Evolutionary conservation across 495 filamentous ascomycete genomes (phyloP), one percentile per base, ranked within the genome.

Genomic region (Tetracladium setigerum): DNA sequence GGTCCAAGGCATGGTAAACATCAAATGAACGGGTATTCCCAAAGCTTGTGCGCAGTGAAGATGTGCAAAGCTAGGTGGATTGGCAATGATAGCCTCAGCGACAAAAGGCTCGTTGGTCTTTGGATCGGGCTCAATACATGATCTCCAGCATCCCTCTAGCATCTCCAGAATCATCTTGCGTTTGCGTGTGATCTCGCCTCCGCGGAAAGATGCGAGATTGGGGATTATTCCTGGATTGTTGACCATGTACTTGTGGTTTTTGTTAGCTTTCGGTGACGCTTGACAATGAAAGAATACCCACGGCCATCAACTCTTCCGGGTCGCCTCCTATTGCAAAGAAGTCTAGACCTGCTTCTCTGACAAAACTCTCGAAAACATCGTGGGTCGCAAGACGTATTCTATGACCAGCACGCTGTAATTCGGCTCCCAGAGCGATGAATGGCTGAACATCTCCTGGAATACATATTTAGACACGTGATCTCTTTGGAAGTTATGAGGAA

Each of bases 1-100:
- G 6, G 71, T 72, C 69, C 72, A 82, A 5, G 80, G 80, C 79
- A 82, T 83, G n/a, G 79, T 83, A 57, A 82, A 82, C 70, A 83
- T 78, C 52, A 84, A 61, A 53, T 83, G 80, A 7, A 83, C 55
- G 6, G 81, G 80, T 24, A 84, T 71, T 1, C 71, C 69, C 5
- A 83, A 54, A 16, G 69, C 73, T 58, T 83, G 70, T 0, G 78
- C 80, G 52, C 74, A 79, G 55, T 82, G 79, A 0, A 82, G 55
- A 67, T 83, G 80, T 0, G 78, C 80, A 59, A 84, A 81, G 46
- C 71, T 77, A 2, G 77, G 77, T 1, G 81, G 80, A 59, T 82
- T 83, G 1, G 81, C 78, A 53, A 84, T 81, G 38, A 84, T 82
- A 11, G 70, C 77, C 52, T 84, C 76, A 1, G 81, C 80, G 4